Conservation (phyloP, 495 filamentous ascomycete genomes). For the Tuber indicum region DNA sequence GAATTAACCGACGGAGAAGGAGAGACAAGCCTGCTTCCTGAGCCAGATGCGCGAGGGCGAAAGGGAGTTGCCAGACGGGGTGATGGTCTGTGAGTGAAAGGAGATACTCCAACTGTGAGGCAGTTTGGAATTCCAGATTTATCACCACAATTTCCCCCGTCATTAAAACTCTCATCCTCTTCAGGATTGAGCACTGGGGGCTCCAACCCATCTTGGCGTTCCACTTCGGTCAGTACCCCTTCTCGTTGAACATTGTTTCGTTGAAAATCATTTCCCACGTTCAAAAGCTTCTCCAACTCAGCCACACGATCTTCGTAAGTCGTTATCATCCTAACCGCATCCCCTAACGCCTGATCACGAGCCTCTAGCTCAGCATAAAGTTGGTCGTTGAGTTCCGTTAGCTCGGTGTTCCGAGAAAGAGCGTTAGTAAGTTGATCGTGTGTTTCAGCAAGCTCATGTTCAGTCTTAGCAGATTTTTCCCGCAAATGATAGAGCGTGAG, state of each 20-base stretch:
- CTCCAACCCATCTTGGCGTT: neutral
- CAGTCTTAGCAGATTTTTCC: constrained; percentile 40
- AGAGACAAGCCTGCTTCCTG: constrained; percentile 12
- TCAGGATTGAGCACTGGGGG: neutral
- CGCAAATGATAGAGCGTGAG: constrained; percentile 73
- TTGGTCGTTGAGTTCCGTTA: constrained; percentile 58
- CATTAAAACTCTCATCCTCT: neutral
- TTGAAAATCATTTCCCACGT: constrained; percentile 3
- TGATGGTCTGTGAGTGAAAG: constrained; percentile 19
- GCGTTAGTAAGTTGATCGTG: constrained; percentile 14
- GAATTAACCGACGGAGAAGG: constrained; percentile 22
- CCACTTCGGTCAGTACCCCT: neutral
- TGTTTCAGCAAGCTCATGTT: constrained; percentile 18
- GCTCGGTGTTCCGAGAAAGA: constrained; percentile 44
- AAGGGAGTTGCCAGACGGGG: constrained; percentile 13
- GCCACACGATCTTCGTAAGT: constrained; percentile 63
- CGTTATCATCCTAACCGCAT: constrained; percentile 76
- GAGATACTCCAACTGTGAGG: constrained; percentile 25
- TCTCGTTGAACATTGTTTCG: constrained; percentile 5
- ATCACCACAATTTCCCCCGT: neutral
- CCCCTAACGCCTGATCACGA: constrained; percentile 68
- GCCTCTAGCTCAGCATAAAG: constrained; percentile 64
- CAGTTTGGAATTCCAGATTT: constrained; percentile 4
- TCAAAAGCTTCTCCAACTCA: constrained; percentile 44
- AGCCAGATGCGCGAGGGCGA: constrained; percentile 4